Conservation (phyloP, 306 rosid genomes). For the Corylus americana region DNA sequence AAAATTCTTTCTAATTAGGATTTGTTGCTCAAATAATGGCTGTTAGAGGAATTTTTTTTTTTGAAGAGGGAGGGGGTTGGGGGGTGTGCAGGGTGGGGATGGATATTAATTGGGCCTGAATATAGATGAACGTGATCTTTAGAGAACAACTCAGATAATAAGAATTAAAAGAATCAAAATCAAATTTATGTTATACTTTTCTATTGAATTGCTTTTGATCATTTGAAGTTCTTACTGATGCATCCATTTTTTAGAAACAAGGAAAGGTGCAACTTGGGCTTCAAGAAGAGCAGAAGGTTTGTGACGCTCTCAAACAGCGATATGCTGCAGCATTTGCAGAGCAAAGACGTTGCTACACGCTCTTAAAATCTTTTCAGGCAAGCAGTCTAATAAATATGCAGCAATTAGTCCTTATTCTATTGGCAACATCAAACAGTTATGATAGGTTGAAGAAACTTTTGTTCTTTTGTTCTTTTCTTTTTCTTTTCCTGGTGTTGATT, state of each 20-base stretch:
- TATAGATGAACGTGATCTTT: not conserved
- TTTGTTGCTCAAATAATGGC: not conserved
- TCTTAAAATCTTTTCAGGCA: constrained; percentile 83
- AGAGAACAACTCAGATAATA: not conserved
- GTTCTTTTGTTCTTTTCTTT: not conserved
- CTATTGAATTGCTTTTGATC: constrained; percentile 16
- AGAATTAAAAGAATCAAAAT: not conserved
- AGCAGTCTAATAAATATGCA: constrained; percentile 12
- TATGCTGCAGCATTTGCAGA: constrained; percentile 58
- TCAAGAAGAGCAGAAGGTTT: constrained; percentile 60
- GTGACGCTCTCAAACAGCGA: constrained; percentile 54
- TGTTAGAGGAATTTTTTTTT: not conserved
- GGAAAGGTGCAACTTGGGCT: constrained; percentile 61
- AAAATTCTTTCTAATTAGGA: not conserved
- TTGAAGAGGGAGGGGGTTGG: no score
- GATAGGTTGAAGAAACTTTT: not conserved
- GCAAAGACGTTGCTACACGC: constrained; percentile 66
- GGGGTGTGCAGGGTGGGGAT: not conserved
- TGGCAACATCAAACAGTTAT: not conserved
- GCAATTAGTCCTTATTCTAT: not conserved
- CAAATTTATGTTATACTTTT: not conserved
- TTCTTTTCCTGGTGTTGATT: not conserved
- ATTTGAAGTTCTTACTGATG: constrained; percentile 19
- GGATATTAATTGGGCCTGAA: not conserved
- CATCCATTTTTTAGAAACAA: constrained; percentile 60